These are phyloP conservation scores for Gossypium rotundifolium DNA, from an alignment of 345 rosid species.

Conservation along the genomic window DNA sequence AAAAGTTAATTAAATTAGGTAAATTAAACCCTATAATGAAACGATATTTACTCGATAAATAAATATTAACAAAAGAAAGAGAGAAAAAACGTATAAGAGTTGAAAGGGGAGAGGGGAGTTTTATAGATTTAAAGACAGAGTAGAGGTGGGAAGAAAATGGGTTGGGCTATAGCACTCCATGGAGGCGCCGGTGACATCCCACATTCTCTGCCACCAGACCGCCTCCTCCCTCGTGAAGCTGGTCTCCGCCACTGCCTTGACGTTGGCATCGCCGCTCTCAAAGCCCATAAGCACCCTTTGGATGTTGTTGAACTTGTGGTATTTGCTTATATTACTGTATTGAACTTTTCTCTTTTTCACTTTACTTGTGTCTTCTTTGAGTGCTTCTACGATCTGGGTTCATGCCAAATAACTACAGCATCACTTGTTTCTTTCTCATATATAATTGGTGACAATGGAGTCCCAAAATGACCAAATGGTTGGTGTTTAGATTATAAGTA, in stretches of 20 bases:
- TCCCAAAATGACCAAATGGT: not conserved
- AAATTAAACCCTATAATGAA: too few species aligned
- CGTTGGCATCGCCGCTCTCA: slow-evolving; percentile 72
- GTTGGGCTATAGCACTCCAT: slow-evolving; percentile 97
- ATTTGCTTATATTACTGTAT: slow-evolving; percentile 7
- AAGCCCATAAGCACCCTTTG: slow-evolving; percentile 55
- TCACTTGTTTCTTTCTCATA: not conserved
- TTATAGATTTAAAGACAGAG: not conserved
- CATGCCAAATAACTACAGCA: not conserved
- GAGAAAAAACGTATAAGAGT: too few species aligned
- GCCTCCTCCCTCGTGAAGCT: slow-evolving; percentile 64
- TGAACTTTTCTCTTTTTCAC: not conserved
- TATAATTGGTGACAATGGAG: not conserved
- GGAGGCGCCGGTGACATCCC: slow-evolving; percentile 90
- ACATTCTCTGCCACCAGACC: slow-evolving; percentile 39
- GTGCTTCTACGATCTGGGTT: not conserved
- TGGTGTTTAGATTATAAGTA: not conserved
- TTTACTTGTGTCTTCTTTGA: not conserved
- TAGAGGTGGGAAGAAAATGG: slow-evolving; percentile 24
- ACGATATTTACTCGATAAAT: too few species aligned
- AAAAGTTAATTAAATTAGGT: too few species aligned
- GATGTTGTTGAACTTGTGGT: slow-evolving; percentile 96
- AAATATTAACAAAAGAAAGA: not conserved
- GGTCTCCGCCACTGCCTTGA: slow-evolving; percentile 84
- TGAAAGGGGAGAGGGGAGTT: not conserved